phyloP scores from a whole-genome alignment of 73 alveolate genomes.

The Symbiodinium natans region DNA sequence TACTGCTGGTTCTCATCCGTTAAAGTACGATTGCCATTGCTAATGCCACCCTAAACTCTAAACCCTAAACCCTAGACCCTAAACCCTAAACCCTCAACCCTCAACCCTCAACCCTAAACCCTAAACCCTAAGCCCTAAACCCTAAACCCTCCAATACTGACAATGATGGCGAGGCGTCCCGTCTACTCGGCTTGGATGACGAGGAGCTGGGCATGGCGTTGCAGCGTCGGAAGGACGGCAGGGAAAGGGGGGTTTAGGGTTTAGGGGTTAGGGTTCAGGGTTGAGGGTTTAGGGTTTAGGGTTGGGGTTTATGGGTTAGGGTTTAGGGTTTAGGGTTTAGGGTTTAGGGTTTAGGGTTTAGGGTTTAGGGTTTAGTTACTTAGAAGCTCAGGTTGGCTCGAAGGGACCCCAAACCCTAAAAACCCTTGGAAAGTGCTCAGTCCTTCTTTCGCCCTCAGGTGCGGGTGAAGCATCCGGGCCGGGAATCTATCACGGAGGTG shows the following conservation, averaged over 20 bases:
- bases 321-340: too few relatives aligned
- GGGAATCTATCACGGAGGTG: constrained; percentile 67
- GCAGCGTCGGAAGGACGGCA: constrained; percentile 24
- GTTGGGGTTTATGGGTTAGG: too few relatives aligned
- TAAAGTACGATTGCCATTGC: too few relatives aligned
- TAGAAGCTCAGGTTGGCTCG: too few relatives aligned
- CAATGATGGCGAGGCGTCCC: constrained; percentile 16
- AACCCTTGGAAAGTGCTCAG: background rate
- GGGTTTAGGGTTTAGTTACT: background rate
- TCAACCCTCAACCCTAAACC: background rate
- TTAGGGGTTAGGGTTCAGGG: background rate
- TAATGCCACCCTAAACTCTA: background rate
- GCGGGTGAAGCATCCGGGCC: constrained; percentile 84
- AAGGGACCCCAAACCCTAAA: background rate
- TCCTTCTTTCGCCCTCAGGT: background rate
- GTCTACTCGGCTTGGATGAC: constrained; percentile 49
- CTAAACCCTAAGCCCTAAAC: background rate
- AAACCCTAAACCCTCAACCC: background rate
- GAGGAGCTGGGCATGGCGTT: constrained; percentile 30
- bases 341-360: too few relatives aligned
- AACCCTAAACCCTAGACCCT: background rate
- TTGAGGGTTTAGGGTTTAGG: too few relatives aligned
- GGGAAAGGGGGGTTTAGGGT: background rate
- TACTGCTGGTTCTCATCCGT: too few relatives aligned
- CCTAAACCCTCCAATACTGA: background rate